Base-by-base conservation (phyloP, 352 stramenopile species). In the Phytophthora pinifolia region DNA sequence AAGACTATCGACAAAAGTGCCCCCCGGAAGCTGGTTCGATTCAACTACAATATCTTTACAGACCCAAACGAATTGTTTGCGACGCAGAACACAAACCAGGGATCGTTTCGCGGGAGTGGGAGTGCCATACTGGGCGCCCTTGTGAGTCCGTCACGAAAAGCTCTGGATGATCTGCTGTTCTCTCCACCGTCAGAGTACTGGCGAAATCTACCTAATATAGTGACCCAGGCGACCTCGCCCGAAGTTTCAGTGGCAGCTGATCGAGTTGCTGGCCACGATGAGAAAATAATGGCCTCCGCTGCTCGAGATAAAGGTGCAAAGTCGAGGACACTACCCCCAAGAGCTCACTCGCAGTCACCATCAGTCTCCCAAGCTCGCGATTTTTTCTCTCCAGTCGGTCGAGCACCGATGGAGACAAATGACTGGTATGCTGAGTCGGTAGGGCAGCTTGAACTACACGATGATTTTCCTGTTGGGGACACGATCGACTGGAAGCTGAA, bases 41-140 rank as follows among this genome's bases (percentile, higher is more conserved):
- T 89, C 54, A 88, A 89, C 52, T 70, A 76, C 27, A 63, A 52
- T 7, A 58, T 89, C 31, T 86, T 89, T 25, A 79, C 51, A 4
- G 44, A 74, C 38, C 48, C 62, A 22, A 61, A 46, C 5, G 49
- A 58, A 10, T 67, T 76, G 50, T 70, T 59, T 62, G 63, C 62
- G 37, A 30, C 33, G 32, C 37, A 20, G 39, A n/a, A 41, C 27
- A 37, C 39, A 15, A 59, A 3, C 25, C 35, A 48, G 7, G 38
- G 60, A 25, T 14, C 29, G 18, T 30, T 48, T 34, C 50, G 46
- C 29, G 36, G 13, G 32, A 43, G 27, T n/a, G 54, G 22, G n/a
- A n/a, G 22, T 9, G 9, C 20, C 4, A 48, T 27, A 17, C 29
- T 47, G 6, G 5, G 20, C 39, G 34, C 37, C 29, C 20, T 48